Evolutionary conservation across 176 grass and related monocot species (phyloP).

Genomic region (Thalia dealbata): DNA sequence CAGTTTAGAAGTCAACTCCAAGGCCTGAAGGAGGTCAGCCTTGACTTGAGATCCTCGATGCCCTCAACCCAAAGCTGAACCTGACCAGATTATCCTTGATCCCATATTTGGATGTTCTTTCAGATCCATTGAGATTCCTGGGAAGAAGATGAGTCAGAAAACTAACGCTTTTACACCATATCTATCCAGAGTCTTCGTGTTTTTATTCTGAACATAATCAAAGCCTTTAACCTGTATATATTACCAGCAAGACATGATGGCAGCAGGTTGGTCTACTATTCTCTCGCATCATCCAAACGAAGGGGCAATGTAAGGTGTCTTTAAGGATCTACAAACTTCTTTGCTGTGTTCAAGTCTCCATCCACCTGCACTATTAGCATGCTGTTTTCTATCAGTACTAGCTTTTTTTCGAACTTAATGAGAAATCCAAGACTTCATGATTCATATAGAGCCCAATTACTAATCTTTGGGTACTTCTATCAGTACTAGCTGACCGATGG

Average conservation of each 20-base stretch:
- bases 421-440: too few relatives aligned
- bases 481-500: too few relatives aligned
- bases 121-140: constrained; percentile 25
- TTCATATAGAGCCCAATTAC: too few relatives aligned
- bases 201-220: neutral
- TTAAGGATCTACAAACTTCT: constrained; percentile 85
- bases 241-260: constrained; percentile 99
- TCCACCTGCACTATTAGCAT: constrained; percentile 5
- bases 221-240: neutral
- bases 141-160: neutral
- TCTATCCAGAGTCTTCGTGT: neutral
- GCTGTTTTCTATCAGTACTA: too few relatives aligned
- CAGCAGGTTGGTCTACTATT: constrained; percentile 92
- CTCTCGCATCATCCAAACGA: constrained; percentile 97
- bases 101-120: constrained; percentile 61
- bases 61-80: constrained; percentile 92
- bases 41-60: constrained; percentile 87
- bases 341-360: constrained; percentile 60
- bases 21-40: constrained; percentile 69
- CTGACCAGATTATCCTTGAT: constrained; percentile 97
- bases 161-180: too few relatives aligned
- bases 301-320: constrained; percentile 82
- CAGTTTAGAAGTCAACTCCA: constrained; percentile 51
- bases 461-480: too few relatives aligned
- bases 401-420: too few relatives aligned